Base-by-base conservation (phyloP, 495 filamentous ascomycete species). In the Parmelia sp. region DNA sequence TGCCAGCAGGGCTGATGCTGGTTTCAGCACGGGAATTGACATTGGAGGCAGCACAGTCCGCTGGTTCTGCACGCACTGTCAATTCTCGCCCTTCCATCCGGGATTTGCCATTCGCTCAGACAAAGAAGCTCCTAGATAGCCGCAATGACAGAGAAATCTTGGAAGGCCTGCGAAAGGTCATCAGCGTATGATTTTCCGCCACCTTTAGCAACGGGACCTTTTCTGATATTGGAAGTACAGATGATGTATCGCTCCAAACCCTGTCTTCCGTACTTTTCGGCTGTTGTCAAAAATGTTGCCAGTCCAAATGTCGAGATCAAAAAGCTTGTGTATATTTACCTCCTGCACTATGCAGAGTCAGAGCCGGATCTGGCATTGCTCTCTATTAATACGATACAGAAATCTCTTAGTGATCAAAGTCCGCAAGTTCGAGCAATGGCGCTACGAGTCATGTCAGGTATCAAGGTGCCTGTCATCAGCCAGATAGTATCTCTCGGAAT, bases 371-470 rank as follows among this genome's bases (percentile, higher is more conserved):
- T 96, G 36, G 92, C 95, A 56, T 82, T 98, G 14, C 82, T 98
- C 25, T 95, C 92, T 47, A 97, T 98, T 80, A 98, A 98, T 75
- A 93, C 93, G 17, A 97, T 98, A 68, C 94, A 97, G 73, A 97
- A 96, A 74, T 93, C 93, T 29, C 83, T 98, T 47, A 94, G 91
- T 19, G 94, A 97, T 75, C 79, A 86, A 60, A 96, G 91, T 73
- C 91, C 93, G 9, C 88, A 95, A 71, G 85, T 96, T 8, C 86
- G 94, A 62, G 90, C 92, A 19, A 86, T 97, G 75, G 94, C 94
- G 4, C 82, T 98, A 61, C 86, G 90, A 31, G 92, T 91, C 65
- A 97, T 98, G 91, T 93, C 91, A 10, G 91, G 91, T 6, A 97
- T 98, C 60, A 81, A 90, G 12, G 95, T 98, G 1, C 94, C 94